Conservation (phyloP, 2,329 filamentous ascomycete genomes). For the Huntiella moniliformis region DNA sequence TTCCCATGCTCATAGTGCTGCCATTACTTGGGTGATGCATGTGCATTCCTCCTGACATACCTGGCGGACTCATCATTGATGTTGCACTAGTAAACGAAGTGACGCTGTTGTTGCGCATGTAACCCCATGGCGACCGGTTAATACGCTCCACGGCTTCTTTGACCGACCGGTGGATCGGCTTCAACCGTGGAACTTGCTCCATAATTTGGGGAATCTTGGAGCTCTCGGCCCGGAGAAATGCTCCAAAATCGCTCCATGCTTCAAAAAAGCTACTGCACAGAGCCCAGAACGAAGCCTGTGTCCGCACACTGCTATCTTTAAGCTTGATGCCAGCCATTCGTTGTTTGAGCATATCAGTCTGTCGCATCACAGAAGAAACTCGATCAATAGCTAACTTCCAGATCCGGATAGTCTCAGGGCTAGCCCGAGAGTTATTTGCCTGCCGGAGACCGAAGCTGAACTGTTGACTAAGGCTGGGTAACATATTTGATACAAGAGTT, state of each 20-base stretch:
- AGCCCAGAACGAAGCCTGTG: conserved; percentile 42
- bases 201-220: conserved; percentile 34
- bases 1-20: conserved; percentile 3
- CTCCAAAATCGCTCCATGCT: conserved; percentile 48
- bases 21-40: conserved; percentile 5
- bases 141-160: conserved; percentile 65
- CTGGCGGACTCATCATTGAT: conserved; percentile 7
- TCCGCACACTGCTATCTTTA: conserved; percentile 61
- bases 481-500: conserved; percentile 50
- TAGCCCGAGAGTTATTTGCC: conserved; percentile 38
- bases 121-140: conserved; percentile 37
- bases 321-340: conserved; percentile 65
- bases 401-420: conserved; percentile 38
- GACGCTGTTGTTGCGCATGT: conserved; percentile 14
- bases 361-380: conserved; percentile 50
- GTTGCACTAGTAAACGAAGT: conserved; percentile 17
- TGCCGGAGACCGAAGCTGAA: conserved; percentile 44
- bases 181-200: conserved; percentile 55
- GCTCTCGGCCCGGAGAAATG: conserved; percentile 33
- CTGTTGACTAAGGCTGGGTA: conserved; percentile 52
- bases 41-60: conserved; percentile 6
- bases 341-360: conserved; percentile 52
- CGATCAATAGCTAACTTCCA: conserved; percentile 56
- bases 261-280: conserved; percentile 58
- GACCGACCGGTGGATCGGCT: conserved; percentile 64